These are phyloP conservation scores for Penicillium mononematosum DNA, from an alignment of 495 filamentous ascomycete species.

Conservation along the genomic window DNA sequence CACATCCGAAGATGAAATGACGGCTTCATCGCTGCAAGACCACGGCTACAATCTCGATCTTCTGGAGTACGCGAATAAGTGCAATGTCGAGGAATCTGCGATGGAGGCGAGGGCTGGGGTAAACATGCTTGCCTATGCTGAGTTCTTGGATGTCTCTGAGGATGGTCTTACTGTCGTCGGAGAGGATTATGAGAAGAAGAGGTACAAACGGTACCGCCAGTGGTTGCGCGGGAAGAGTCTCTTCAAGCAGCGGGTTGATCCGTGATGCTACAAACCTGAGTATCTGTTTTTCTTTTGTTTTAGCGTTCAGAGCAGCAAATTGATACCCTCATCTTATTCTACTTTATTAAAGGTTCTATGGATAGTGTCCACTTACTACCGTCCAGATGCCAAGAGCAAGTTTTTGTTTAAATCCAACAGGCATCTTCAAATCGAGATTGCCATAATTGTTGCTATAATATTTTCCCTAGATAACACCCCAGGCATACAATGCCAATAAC, in stretches of 20 bases:
- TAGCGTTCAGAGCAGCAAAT: conserved; percentile 16
- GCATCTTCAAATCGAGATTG: neutral
- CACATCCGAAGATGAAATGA: conserved; percentile 61
- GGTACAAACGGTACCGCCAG: conserved; percentile 93
- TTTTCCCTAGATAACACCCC: neutral
- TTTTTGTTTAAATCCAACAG: neutral
- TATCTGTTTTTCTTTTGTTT: neutral
- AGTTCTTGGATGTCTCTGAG: conserved; percentile 72
- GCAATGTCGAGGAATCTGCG: conserved; percentile 36
- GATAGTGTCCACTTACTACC: neutral
- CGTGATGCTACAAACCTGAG: conserved; percentile 27
- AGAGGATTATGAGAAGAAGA: conserved; percentile 82
- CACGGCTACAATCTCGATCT: conserved; percentile 61
- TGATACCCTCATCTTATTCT: conserved; percentile 19
- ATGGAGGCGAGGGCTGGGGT: conserved; percentile 53
- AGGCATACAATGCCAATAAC: neutral
- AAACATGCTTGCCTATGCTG: conserved; percentile 69
- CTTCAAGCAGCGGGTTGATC: conserved; percentile 84
- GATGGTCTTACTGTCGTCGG: conserved; percentile 84
- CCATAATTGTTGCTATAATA: neutral
- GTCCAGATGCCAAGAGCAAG: neutral
- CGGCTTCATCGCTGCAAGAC: conserved; percentile 41
- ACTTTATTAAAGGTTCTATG: neutral
- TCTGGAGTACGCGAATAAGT: conserved; percentile 66
- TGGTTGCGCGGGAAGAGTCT: conserved; percentile 91